Evolutionary conservation across 371 early-diverging fungal species (phyloP), one percentile per base, ranked within the genome.

Genomic region (Gilbertella persicaria): DNA sequence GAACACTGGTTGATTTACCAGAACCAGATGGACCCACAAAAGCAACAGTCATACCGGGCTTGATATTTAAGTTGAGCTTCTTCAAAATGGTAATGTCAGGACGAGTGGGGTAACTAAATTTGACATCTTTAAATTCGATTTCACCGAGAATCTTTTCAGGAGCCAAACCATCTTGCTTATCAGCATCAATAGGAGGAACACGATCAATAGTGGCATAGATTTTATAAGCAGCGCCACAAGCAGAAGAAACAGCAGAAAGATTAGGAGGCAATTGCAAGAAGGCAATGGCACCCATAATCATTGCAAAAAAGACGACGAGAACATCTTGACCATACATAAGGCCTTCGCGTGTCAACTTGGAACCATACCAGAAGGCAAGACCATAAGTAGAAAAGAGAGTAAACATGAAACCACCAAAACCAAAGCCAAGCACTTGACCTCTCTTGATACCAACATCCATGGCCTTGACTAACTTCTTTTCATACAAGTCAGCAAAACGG

Each of bases 1-100:
- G 87, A 40, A 97, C 77, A 33, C 90, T 86, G 20, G 98, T 96
- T 13, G 93, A 92, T 65, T 94, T 94, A 38, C 97, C 96, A 28
- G 51, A 51, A 14, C 97, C 96, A 28, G 92, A 91, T 33, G 82
- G 79, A 35, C 91, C 92, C 14, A 90, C 92, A 43, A 92, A 73
- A 3, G 90, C 93, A 10, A 89, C 83, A 16, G 86, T 90, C 55
- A 84, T 74, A 24, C 92, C 93, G 5, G 96, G 82, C 36, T 75
- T 58, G 37, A 92, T 75, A 4, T 62, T 76, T 20, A 93, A 64
- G 49, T 66, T 77, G 38, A 91, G 60, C 17, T 71, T 65, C 36
- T 84, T 72, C 24, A 93, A 69, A 25, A 89, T 83, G 3, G 70
- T 82, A n/a, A 86, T 79, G 45, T 91, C 83, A 5, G 86, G 83